Evolutionary conservation across 305 asterid species (phyloP), one percentile per base, ranked within the genome.

Genomic region (Solanum hybrid): DNA sequence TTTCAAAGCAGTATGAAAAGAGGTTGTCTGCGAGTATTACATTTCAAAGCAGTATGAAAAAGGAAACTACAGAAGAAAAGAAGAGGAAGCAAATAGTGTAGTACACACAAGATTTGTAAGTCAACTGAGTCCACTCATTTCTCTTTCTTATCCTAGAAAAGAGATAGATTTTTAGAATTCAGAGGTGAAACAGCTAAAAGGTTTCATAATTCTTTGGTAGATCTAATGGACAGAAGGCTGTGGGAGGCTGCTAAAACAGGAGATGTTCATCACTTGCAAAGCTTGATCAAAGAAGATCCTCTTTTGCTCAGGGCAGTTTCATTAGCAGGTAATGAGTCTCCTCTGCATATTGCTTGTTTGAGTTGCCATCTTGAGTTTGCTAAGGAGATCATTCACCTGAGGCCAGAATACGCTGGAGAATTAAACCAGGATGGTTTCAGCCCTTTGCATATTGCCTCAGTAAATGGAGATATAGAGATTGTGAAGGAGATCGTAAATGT

Each of bases 401-500:
- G 67, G 33, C 92, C 91, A 1, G 92, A 89, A 36, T 92, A 89
- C 3, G 90, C 91, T 6, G 24, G 9, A 11, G 95, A 93, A n/a
- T 18, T 95, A 74, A 92, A 92, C 91, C 69, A 35, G 22, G 93
- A 92, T 14, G 98, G 98, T 20, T 90, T 93, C 8, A 95, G 89
- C 90, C 96, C 96, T 26, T 76, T 94, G 90, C 97, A 95, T 86
- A 90, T 94, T 46, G 95, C 96, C 14, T 91, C 95, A 2, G 95
- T 91, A 28, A 90, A 84, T 46, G 96, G 96, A 22, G 90, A 93
- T 46, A 8, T 89, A 20, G 94, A 94, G 81, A 92, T 92, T 39
- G 95, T 92, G 76, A 91, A 79, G 34, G 94, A 93, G 92, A 67
- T 95, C 9, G 24, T 95, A 87, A 93, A 86, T 83, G 33, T 91